Base-by-base conservation (phyloP, 2,329 filamentous ascomycete genomes). In the Neonectria neomacrospora region DNA sequence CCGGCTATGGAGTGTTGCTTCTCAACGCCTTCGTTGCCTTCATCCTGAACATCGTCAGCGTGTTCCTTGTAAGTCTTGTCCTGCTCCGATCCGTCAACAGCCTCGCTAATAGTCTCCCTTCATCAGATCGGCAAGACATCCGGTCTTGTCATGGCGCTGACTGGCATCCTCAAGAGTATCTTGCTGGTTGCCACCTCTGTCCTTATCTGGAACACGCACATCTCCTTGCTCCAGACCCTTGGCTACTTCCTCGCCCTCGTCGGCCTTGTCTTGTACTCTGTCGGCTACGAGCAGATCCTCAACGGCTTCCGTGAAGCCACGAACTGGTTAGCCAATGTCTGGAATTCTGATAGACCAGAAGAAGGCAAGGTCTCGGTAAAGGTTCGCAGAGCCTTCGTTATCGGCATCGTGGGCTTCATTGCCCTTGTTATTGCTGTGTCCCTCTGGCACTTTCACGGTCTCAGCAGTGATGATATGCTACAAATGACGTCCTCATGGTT, bases 91-190 rank as follows among this genome's bases (percentile, higher is more conserved):
- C 58, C 47, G 56, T 42, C 32, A 14, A 18, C 18, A n/a, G n/a
- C 18, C 9, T 47, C 14, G 37, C 63, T 74, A 65, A 71, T 50
- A 26, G 48, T 44, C 14, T 30, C 3, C 7, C 20, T n/a, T 23
- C 18, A 16, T 26, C 55, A 95, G 91, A 96, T 96, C 73, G 92
- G 93, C 76, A 94, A 92, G 80, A 96, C 93, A 8, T 96, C 93
- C 2, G 91, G 91, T 60, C 87, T 96, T 54, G 92, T 94, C 72
- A 91, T 96, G 81, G 94, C 92, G 34, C 87, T 96, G 23, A 94
- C 90, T 63, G 92, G 93, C 77, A 93, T 96, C 68, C 87, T 96
- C 74, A 96, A 96, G 81, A 92, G 94, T 78, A 94, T 96, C 65
- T 87, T 96, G 62, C 88, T 96, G 58, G 92, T 96, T 67, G 82